Evolutionary conservation across 106 monocot genomes (phyloP).

Genomic region (Vanilla planifolia): DNA sequence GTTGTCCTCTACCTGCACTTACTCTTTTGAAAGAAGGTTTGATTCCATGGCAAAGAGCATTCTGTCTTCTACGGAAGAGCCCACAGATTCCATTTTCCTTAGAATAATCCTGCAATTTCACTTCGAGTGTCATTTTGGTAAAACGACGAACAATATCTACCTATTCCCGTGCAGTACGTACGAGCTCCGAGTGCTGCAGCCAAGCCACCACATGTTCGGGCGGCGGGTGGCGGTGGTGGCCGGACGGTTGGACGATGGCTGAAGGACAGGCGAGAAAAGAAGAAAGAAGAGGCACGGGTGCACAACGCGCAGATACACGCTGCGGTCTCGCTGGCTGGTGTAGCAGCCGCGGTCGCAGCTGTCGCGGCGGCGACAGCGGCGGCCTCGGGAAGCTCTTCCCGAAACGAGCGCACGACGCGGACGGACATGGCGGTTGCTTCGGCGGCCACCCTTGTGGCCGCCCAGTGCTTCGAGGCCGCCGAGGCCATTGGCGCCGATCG

Average conservation of each 20-base stretch:
- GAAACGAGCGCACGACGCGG: conserved; percentile 43
- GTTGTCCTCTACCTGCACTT: neutral
- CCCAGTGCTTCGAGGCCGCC: conserved; percentile 82
- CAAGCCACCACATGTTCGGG: neutral
- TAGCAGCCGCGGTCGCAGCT: conserved; percentile 75
- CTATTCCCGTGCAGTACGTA: conserved; percentile 32
- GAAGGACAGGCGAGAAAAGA: conserved; percentile 76
- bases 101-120: neutral
- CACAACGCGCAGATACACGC: conserved; percentile 92
- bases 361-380: conserved; percentile 40
- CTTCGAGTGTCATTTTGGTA: neutral
- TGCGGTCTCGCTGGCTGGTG: conserved; percentile 82
- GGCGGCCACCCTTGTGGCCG: conserved; percentile 74
- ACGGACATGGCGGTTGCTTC: conserved; percentile 82
- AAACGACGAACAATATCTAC: neutral
- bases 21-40: conserved; percentile 9
- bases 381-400: conserved; percentile 23
- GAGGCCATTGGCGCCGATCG: conserved; percentile 75
- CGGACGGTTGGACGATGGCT: conserved; percentile 88
- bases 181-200: neutral
- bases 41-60: neutral
- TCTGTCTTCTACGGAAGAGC: neutral
- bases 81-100: neutral
- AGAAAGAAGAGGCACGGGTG: conserved; percentile 86
- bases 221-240: neutral